phyloP scores from a whole-genome alignment of 805 yeast species.

The Kockiozyma suomiensis region DNA sequence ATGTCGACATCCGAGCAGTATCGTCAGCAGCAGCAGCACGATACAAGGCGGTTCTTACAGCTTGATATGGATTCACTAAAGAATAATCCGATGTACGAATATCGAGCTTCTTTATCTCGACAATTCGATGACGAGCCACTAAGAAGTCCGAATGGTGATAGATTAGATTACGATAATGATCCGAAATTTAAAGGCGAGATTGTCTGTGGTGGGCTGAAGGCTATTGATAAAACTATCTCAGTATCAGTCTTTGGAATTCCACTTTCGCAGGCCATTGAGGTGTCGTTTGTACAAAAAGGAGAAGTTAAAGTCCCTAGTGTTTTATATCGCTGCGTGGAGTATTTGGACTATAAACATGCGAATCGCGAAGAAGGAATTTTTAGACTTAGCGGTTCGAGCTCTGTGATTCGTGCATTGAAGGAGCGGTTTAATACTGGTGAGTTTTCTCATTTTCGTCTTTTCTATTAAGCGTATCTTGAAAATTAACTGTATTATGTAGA shows the following conservation, averaged over 20 bases:
- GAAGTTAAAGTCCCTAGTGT: slow-evolving; percentile 63
- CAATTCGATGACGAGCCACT: slow-evolving; percentile 6
- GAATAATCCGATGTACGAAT: slow-evolving; percentile 30
- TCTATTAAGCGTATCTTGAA: no score
- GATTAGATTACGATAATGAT: slow-evolving; percentile 14
- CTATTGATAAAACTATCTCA: slow-evolving; percentile 11
- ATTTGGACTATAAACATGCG: slow-evolving; percentile 65
- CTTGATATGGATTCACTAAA: slow-evolving; percentile 20
- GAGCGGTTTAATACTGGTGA: slow-evolving; percentile 60
- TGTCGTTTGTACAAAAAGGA: slow-evolving; percentile 26
- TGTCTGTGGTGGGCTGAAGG: slow-evolving; percentile 23
- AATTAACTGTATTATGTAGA: slow-evolving; percentile 36
- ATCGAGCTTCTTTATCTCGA: slow-evolving; percentile 21
- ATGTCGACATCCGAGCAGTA: slow-evolving; percentile 13
- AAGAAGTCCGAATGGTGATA: not conserved
- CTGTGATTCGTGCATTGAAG: slow-evolving; percentile 68
- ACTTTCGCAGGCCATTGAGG: slow-evolving; percentile 27
- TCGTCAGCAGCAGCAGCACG: slow-evolving; percentile 18
- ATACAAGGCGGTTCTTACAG: slow-evolving; percentile 21
- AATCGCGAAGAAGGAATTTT: slow-evolving; percentile 89
- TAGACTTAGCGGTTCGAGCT: slow-evolving; percentile 84
- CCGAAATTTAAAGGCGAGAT: slow-evolving; percentile 22
- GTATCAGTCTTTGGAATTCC: slow-evolving; percentile 26
- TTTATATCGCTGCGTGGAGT: slow-evolving; percentile 72
- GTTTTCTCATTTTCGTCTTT: not conserved